Percentiles rank a stretch among this genome's conserved stretches.
Evolutionary conservation across 2,329 filamentous ascomycete genomes (phyloP).

Genomic region (Orbilia blumenaviensis): DNA sequence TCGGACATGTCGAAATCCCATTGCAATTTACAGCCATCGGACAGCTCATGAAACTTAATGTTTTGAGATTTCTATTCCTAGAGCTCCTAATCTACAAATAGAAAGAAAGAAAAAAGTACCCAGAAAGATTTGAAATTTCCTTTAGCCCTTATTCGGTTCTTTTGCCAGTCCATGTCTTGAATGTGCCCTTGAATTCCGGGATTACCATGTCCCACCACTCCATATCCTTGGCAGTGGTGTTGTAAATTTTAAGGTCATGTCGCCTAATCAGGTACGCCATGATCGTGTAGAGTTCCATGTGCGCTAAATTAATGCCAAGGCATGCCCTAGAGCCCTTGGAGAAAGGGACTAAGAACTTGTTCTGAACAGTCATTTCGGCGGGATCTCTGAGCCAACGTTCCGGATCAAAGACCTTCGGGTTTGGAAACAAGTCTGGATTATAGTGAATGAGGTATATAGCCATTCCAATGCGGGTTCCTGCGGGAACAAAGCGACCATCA

Average conservation of each 20-base stretch:
- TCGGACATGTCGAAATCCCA: background rate
- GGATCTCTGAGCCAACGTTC: slow-evolving; percentile 54
- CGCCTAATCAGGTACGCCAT: slow-evolving; percentile 57
- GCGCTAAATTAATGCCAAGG: slow-evolving; percentile 58
- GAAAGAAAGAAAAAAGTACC: background rate
- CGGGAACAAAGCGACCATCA: slow-evolving; percentile 9
- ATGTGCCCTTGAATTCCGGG: slow-evolving; percentile 28
- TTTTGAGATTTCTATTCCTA: slow-evolving; percentile 8
- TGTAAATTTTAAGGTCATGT: slow-evolving; percentile 58
- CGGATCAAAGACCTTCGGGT: slow-evolving; percentile 45
- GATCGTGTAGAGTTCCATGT: slow-evolving; percentile 58
- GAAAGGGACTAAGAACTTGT: slow-evolving; percentile 58
- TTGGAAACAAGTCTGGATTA: slow-evolving; percentile 51
- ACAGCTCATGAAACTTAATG: background rate
- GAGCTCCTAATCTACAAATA: slow-evolving; percentile 10
- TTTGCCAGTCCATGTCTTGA: slow-evolving; percentile 16
- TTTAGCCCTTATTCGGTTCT: slow-evolving; percentile 17
- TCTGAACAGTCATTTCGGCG: slow-evolving; percentile 34
- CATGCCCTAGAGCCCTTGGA: slow-evolving; percentile 57
- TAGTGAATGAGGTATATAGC: slow-evolving; percentile 45
- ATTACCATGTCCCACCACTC: slow-evolving; percentile 39
- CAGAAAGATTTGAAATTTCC: background rate
- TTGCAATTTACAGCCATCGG: background rate
- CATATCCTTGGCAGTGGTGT: slow-evolving; percentile 58
- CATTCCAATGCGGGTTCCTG: slow-evolving; percentile 16